Conservation (phyloP, 1,139 yeast species). For the Kurtzmaniella quercitrusa region DNA sequence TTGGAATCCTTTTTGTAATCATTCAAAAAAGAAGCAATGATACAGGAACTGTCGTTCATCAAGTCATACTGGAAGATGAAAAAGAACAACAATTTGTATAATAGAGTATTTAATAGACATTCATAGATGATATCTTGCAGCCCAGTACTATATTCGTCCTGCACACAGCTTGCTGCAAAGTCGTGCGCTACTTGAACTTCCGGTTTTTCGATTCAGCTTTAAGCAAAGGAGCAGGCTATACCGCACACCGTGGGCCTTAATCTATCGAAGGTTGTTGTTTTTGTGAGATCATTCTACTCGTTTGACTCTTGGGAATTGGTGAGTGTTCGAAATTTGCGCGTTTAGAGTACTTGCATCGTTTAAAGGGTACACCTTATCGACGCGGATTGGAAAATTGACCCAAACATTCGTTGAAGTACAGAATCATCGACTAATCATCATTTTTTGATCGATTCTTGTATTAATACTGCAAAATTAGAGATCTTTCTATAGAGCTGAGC, state of each 20-base stretch:
- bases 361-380: too few species aligned
- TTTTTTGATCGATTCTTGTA: too few species aligned
- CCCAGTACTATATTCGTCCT: slow-evolving; percentile 4
- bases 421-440: too few species aligned
- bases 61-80: not conserved
- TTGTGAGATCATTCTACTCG: not conserved
- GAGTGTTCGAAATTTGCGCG: not conserved
- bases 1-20: slow-evolving; percentile 26
- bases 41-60: slow-evolving; percentile 9
- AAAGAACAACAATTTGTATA: not conserved
- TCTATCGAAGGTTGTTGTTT: not conserved
- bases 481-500: too few species aligned
- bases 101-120: slow-evolving; percentile 1
- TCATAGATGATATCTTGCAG: not conserved
- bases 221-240: not conserved
- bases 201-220: not conserved
- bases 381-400: too few species aligned
- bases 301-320: not conserved
- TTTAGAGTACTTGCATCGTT: too few species aligned
- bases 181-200: not conserved
- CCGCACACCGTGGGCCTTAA: not conserved
- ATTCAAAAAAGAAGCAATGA: slow-evolving; percentile 17
- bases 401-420: too few species aligned
- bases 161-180: slow-evolving; percentile 3
- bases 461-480: too few species aligned